These are phyloP conservation scores for Aspergillus eucalypticola DNA, from an alignment of 2,329 filamentous ascomycete genomes.

Conservation along the genomic window DNA sequence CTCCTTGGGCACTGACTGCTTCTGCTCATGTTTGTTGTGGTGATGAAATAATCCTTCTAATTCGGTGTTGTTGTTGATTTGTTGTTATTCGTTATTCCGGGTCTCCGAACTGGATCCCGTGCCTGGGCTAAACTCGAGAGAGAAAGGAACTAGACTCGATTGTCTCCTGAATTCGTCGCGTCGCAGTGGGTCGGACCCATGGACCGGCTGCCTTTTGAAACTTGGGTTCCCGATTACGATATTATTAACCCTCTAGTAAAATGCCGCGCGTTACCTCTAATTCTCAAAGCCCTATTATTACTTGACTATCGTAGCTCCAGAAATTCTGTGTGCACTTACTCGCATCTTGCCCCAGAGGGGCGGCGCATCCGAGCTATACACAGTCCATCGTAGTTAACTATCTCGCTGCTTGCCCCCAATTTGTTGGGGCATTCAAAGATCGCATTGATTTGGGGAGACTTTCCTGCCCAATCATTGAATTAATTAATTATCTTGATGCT, in stretches of 20 bases:
- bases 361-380: no score
- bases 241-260: not conserved
- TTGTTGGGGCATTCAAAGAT: no score
- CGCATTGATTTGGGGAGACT: no score
- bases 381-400: no score
- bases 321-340: no score
- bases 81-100: not conserved
- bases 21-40: not conserved
- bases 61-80: no score
- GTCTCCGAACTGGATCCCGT: not conserved
- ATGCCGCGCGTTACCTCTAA: not conserved
- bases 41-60: not conserved
- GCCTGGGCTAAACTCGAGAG: conserved; percentile 4
- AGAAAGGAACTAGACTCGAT: conserved; percentile 5
- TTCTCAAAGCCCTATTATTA: no score
- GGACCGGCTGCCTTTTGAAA: conserved; percentile 7
- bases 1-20: not conserved
- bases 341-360: no score
- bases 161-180: conserved; percentile 10
- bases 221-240: not conserved
- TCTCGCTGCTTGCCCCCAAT: no score
- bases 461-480: no score
- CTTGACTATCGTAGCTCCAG: no score
- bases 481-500: no score
- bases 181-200: conserved; percentile 9